Base-by-base conservation (phyloP, 805 yeast genomes). In the Hyphopichia homilentoma region DNA sequence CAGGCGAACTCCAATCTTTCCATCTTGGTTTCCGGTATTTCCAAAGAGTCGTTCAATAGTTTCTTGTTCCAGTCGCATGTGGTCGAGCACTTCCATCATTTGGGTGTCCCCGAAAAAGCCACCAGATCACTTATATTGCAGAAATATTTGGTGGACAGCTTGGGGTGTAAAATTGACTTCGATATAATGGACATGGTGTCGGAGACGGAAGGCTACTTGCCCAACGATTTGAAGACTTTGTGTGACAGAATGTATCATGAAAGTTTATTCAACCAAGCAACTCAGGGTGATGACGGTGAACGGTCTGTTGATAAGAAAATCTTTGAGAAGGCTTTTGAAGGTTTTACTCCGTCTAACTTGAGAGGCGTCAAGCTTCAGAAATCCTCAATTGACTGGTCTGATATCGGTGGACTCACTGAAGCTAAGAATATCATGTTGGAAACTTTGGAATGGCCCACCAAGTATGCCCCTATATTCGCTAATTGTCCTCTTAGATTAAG, bases 371-470 rank as follows among this genome's bases (percentile, higher is more conserved):
- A 87, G 51, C 64, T 89, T 7, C 87, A 87, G 44, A 87, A 84
- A 47, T 79, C 90, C 0, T 59, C 77, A 1, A 75, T 79, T 1
- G 72, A 73, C 28, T 90, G 98, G 98, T 47, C 68, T 2, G 95
- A 88, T 44, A 86, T 90, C 43, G 98, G 97, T 5, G 98, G 97
- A 0, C 63, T 90, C 34, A 61, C 61, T 13, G 82, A 78, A 11
- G 93, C 94, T 1, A 90, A 90, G 50, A 66, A 73, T 7, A 65
- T 86, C 0, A 59, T 90, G 7, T 56, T 87, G 32, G 97, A 90
- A 52, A 93, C 97, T 0, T 61, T 90, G 21, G 97, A 93, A 50
- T 90, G 97, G 97, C 98, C 98, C 2, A 86, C 95, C 1, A 87
- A 81, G 48, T 90, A 90, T 52, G 94, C 96, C 0, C 96, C 97